phyloP scores from a whole-genome alignment of 2,329 filamentous ascomycete genomes.

The Curvularia lunata region DNA sequence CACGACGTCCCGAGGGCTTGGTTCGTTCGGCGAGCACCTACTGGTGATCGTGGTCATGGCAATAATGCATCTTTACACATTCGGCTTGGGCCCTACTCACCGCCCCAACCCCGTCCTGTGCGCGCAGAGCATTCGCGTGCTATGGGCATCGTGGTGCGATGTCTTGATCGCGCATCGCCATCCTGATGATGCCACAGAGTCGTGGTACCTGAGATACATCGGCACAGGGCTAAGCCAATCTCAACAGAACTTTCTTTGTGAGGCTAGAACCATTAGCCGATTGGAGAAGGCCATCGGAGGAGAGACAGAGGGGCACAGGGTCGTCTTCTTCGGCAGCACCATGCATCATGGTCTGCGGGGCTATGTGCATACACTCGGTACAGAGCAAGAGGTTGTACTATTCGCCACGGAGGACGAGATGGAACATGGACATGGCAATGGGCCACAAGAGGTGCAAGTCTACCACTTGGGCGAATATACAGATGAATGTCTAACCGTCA shows the following conservation, averaged over 20 bases:
- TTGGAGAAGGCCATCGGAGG: constrained; percentile 4
- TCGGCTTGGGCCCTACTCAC: background rate
- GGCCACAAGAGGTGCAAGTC: constrained; percentile 1
- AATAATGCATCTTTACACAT: background rate
- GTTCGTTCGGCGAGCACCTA: background rate
- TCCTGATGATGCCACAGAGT: background rate
- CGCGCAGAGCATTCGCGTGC: constrained; percentile 18
- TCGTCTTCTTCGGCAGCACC: constrained; percentile 28
- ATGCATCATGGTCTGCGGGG: constrained; percentile 34
- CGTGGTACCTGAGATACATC: constrained; percentile 21
- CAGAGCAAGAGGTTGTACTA: constrained; percentile 8
- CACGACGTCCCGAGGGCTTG: background rate
- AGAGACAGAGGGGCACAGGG: background rate
- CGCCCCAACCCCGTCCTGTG: background rate
- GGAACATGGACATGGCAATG: background rate
- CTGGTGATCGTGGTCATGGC: background rate
- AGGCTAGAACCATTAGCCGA: background rate
- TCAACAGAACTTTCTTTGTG: constrained; percentile 15
- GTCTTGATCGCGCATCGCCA: constrained; percentile 15
- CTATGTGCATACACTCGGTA: constrained; percentile 8
- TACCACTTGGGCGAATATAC: background rate
- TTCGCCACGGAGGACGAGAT: constrained; percentile 17
- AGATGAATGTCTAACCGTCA: background rate
- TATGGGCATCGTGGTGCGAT: constrained; percentile 47
- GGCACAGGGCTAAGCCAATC: constrained; percentile 25